phyloP scores from a whole-genome alignment of 2,329 filamentous ascomycete species.

The Cryphonectria nitschkei region DNA sequence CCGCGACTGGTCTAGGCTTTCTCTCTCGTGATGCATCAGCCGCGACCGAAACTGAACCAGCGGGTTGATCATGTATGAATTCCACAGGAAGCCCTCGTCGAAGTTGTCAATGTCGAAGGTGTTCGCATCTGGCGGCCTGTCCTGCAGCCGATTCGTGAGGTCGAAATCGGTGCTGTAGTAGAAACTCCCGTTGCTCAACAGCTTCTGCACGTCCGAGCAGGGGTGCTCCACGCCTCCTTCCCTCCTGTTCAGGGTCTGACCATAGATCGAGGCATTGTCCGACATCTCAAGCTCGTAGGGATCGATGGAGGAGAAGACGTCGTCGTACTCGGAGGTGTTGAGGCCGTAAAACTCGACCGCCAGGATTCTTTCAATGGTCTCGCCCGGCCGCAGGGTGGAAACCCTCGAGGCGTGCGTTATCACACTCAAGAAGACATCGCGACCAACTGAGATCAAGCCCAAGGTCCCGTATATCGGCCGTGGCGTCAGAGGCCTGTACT shows the following conservation, averaged over 20 bases:
- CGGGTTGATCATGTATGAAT: conserved; percentile 96
- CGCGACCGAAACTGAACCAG: conserved; percentile 86
- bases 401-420: conserved; percentile 80
- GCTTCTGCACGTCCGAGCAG: conserved; percentile 86
- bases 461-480: conserved; percentile 82
- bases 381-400: conserved; percentile 81
- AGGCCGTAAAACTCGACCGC: conserved; percentile 92
- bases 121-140: conserved; percentile 74
- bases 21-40: conserved; percentile 73
- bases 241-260: conserved; percentile 61
- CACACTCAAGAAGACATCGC: conserved; percentile 89
- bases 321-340: conserved; percentile 84
- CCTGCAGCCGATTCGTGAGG: conserved; percentile 88
- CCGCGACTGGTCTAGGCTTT: conserved; percentile 80
- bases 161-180: conserved; percentile 99
- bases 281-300: conserved; percentile 52
- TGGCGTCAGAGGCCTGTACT: conserved; percentile 76
- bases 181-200: conserved; percentile 90
- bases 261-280: conserved; percentile 53
- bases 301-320: conserved; percentile 62
- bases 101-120: conserved; percentile 91
- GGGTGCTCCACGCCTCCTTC: conserved; percentile 82
- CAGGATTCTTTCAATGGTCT: conserved; percentile 86
- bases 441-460: conserved; percentile 80
- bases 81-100: conserved; percentile 94